Percentiles rank a stretch among this genome's conserved stretches.
These are phyloP conservation scores for Alternaria longipes DNA, from an alignment of 2,329 filamentous ascomycete genomes.

Conservation along the genomic window DNA sequence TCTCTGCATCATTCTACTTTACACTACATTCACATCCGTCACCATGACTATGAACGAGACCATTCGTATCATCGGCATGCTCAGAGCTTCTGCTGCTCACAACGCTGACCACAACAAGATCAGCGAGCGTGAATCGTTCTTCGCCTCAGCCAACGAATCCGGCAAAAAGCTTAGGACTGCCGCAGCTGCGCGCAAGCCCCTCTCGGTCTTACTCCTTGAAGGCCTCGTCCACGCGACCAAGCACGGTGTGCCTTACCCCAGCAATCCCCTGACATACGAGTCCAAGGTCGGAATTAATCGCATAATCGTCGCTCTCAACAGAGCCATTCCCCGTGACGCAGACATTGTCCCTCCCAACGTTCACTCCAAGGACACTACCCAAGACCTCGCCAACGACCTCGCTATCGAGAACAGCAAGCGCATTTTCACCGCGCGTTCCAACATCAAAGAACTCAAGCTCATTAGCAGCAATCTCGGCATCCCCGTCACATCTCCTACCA, in stretches of 20 bases:
- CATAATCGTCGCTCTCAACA: slow-evolving; percentile 28
- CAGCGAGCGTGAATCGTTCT: slow-evolving; percentile 13
- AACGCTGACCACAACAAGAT: slow-evolving; percentile 33
- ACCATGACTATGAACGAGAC: slow-evolving; percentile 34
- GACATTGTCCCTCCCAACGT: background rate
- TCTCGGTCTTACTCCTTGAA: slow-evolving; percentile 28
- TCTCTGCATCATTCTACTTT: slow-evolving; percentile 2
- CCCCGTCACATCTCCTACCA: slow-evolving; percentile 18
- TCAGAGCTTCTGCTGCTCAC: slow-evolving; percentile 34
- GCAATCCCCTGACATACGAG: slow-evolving; percentile 23
- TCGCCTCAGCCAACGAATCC: slow-evolving; percentile 3
- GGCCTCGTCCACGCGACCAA: slow-evolving; percentile 27
- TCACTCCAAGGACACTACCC: slow-evolving; percentile 12
- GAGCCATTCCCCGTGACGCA: slow-evolving; percentile 14
- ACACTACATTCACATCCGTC: background rate
- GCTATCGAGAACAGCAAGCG: slow-evolving; percentile 33
- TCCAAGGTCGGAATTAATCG: slow-evolving; percentile 26
- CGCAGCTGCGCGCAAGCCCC: slow-evolving; percentile 9
- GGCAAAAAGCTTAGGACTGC: slow-evolving; percentile 9
- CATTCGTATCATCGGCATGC: slow-evolving; percentile 33
- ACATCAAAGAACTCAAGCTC: slow-evolving; percentile 15
- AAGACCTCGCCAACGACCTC: slow-evolving; percentile 31
- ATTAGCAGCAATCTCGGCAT: slow-evolving; percentile 6
- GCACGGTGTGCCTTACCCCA: slow-evolving; percentile 20
- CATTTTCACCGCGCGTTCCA: slow-evolving; percentile 25